Percentiles rank a stretch among this genome's conserved stretches.
Evolutionary conservation across 2,329 filamentous ascomycete genomes (phyloP).

Genomic region (Ceratocystis eucalypticola): DNA sequence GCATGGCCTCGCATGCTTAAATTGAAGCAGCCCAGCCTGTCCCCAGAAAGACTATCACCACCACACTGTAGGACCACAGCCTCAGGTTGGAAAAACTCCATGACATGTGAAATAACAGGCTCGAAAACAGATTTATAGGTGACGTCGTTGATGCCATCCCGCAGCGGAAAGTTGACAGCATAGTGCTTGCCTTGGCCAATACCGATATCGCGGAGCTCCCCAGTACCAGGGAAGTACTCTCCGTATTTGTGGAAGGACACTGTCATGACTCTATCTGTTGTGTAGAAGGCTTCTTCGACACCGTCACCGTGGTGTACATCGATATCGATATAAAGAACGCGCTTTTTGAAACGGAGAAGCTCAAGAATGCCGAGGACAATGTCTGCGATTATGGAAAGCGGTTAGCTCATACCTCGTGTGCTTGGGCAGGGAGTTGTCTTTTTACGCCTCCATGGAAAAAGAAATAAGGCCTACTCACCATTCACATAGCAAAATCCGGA

Average conservation of each 20-base stretch:
- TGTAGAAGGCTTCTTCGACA: constrained; percentile 87
- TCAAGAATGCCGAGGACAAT: constrained; percentile 94
- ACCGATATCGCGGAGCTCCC: constrained; percentile 72
- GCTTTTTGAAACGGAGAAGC: constrained; percentile 75
- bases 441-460: background rate
- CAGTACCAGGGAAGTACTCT: constrained; percentile 88
- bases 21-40: constrained; percentile 92
- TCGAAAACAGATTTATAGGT: constrained; percentile 88
- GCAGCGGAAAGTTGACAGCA: constrained; percentile 78
- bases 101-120: constrained; percentile 73
- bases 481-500: constrained; percentile 98
- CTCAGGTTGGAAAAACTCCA: constrained; percentile 76
- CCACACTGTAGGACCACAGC: constrained; percentile 94
- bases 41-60: constrained; percentile 85
- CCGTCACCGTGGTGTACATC: constrained; percentile 90
- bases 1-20: constrained; percentile 93
- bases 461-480: constrained; percentile 39
- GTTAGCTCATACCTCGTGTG: background rate
- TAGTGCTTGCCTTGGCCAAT: constrained; percentile 82
- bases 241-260: constrained; percentile 95
- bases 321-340: constrained; percentile 96
- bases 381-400: constrained; percentile 31
- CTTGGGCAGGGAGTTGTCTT: background rate
- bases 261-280: constrained; percentile 83
- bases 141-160: constrained; percentile 80